phyloP scores from a whole-genome alignment of 768 basidiomycete species.

The Trametes coccinea region DNA sequence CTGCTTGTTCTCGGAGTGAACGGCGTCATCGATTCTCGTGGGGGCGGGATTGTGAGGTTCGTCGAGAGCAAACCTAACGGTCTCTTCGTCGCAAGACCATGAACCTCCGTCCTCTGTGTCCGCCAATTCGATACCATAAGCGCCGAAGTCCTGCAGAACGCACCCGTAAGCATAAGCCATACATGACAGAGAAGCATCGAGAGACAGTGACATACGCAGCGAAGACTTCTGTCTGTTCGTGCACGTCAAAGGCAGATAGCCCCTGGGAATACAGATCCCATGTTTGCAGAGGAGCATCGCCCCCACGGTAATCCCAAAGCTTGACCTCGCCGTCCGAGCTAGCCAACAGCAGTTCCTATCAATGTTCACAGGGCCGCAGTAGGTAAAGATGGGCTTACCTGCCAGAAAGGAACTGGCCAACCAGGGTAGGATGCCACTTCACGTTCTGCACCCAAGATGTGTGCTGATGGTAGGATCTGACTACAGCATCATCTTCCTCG shows the following conservation, averaged over 20 bases:
- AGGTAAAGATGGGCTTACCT: constrained; percentile 54
- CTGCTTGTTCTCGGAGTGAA: constrained; percentile 65
- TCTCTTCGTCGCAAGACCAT: constrained; percentile 48
- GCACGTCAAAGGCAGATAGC: constrained; percentile 83
- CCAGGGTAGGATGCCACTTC: constrained; percentile 72
- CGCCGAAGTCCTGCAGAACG: constrained; percentile 51
- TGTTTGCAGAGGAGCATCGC: constrained; percentile 55
- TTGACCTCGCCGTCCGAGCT: constrained; percentile 90
- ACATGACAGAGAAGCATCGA: constrained; percentile 14
- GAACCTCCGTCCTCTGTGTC: constrained; percentile 61
- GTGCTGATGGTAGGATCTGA: constrained; percentile 75
- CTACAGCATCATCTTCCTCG: constrained; percentile 78
- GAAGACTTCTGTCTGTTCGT: constrained; percentile 79
- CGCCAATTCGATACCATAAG: constrained; percentile 62
- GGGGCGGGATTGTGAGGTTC: constrained; percentile 54
- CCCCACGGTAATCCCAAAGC: constrained; percentile 83
- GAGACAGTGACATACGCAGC: constrained; percentile 61
- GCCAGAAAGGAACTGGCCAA: constrained; percentile 78
- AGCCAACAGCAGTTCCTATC: constrained; percentile 1
- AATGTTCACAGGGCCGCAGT: background rate
- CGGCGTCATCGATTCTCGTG: constrained; percentile 54
- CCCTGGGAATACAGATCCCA: constrained; percentile 72
- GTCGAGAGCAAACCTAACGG: constrained; percentile 53
- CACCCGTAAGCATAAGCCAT: background rate
- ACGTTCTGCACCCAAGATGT: constrained; percentile 89